phyloP scores from a whole-genome alignment of 2,329 filamentous ascomycete genomes.

The Ceratocystis cubensis region DNA sequence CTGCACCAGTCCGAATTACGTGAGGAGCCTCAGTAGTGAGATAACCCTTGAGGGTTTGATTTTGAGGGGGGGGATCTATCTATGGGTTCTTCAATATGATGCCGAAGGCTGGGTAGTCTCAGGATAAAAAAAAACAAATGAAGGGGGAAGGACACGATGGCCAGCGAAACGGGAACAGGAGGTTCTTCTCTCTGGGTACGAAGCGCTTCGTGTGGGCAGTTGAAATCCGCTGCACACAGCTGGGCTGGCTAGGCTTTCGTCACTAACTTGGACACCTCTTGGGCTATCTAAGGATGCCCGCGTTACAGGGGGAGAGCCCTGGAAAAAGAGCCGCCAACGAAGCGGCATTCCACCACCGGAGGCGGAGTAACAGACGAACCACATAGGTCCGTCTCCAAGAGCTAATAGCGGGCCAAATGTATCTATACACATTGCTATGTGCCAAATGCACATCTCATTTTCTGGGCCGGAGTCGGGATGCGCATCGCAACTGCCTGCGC shows the following conservation, averaged over 20 bases:
- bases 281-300: too few species aligned
- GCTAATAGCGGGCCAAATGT: not conserved
- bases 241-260: too few species aligned
- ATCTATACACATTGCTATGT: not conserved
- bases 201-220: too few species aligned
- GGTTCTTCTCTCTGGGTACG: not conserved
- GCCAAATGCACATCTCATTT: not conserved
- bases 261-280: too few species aligned
- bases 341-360: conserved; percentile 3
- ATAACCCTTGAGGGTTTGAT: not conserved
- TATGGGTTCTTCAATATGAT: not conserved
- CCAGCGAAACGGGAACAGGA: not conserved
- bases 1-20: not conserved
- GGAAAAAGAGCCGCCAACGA: not conserved
- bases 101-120: not conserved
- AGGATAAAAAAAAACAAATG: not conserved
- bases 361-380: conserved; percentile 1
- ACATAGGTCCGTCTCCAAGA: not conserved
- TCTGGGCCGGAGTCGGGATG: not conserved
- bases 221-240: too few species aligned
- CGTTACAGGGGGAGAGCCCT: not conserved
- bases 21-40: not conserved
- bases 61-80: not conserved
- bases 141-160: not conserved
- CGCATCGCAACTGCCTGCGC: not conserved